Evolutionary conservation across 2,329 filamentous ascomycete species (phyloP).

Genomic region (Microsporum canis): DNA sequence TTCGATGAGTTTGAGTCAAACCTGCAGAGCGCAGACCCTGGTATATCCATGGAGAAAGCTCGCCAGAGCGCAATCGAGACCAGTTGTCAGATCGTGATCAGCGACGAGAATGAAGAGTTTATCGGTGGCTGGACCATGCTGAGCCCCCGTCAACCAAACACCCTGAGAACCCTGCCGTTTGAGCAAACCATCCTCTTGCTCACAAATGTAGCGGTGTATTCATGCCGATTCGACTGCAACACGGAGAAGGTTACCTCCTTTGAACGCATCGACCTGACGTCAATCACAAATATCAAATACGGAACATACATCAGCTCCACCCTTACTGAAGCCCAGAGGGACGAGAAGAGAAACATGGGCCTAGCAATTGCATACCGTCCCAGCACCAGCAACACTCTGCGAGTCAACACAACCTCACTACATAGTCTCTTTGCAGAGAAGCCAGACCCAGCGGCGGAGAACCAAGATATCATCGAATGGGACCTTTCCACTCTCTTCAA

Average conservation of each 20-base stretch:
- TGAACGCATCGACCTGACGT: slow-evolving; percentile 67
- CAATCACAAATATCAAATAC: slow-evolving; percentile 59
- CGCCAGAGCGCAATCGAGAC: slow-evolving; percentile 83
- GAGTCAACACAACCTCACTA: slow-evolving; percentile 77
- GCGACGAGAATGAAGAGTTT: slow-evolving; percentile 71
- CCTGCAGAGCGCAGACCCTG: slow-evolving; percentile 87
- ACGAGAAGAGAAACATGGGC: slow-evolving; percentile 71
- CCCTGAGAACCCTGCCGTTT: slow-evolving; percentile 58
- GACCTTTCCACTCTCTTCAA: slow-evolving; percentile 34
- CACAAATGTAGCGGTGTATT: slow-evolving; percentile 74
- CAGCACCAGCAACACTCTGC: slow-evolving; percentile 56
- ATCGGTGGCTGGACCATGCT: slow-evolving; percentile 82
- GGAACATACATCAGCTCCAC: slow-evolving; percentile 89
- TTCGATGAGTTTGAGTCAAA: slow-evolving; percentile 92
- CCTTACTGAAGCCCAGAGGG: slow-evolving; percentile 62
- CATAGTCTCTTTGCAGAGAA: slow-evolving; percentile 44
- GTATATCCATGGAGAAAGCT: slow-evolving; percentile 72
- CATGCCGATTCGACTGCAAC: slow-evolving; percentile 88
- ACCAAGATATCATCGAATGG: slow-evolving; percentile 22
- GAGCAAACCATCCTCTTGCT: slow-evolving; percentile 82
- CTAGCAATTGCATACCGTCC: slow-evolving; percentile 68
- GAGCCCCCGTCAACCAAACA: slow-evolving; percentile 61
- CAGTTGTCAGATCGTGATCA: slow-evolving; percentile 74
- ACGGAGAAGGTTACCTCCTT: slow-evolving; percentile 90
- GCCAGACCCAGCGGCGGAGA: slow-evolving; percentile 4